Evolutionary conservation across 805 yeast species (phyloP), one percentile per base, ranked within the genome.

Genomic region (Lipomyces yamadae): DNA sequence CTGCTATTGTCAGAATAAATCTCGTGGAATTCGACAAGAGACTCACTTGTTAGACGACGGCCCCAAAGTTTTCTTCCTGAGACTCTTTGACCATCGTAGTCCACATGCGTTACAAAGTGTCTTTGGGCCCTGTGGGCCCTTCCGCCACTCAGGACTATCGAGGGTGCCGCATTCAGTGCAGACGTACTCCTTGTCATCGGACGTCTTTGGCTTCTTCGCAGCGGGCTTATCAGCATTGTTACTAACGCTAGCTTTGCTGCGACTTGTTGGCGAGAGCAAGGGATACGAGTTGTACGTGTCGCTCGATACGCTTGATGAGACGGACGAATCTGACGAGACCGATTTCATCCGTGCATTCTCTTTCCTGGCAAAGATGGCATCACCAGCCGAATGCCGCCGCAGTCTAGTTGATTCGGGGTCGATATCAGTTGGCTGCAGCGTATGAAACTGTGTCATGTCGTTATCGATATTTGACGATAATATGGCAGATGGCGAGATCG

Each of bases 31-130:
- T 24, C 24, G n/a, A 42, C 24, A 42, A 42, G 8, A 24, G 7
- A 42, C 48, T 18, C 8, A 42, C 48, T 42, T 42, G 15, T 8
- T 42, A 42, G 48, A 42, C 1, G 48, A 42, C 7, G 48, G 18
- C 10, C 48, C 48, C 15, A 42, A 42, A 59, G 65, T 24, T 72
- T 70, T 45, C 75, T 60, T 61, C 56, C 76, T 72, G 39, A 75
- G 68, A 64, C 75, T 74, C 73, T 79, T 79, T 8, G 82, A 80
- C 76, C 79, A 80, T n/a, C 82, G 74, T 61, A 93, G 79, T 0
- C 98, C 98, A 79, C 98, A 93, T 0, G 98, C 97, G 77, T 92
- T 92, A 78, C 98, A 92, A 66, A 92, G 80, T 0, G 94, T 89
- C 72, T 91, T 83, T 3, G 88, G 85, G 0, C 97, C 96, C 65